Percentiles rank a stretch among this genome's conserved stretches.
Evolutionary conservation across 495 filamentous ascomycete genomes (phyloP).

Genomic region (Penicillium malachiteum): DNA sequence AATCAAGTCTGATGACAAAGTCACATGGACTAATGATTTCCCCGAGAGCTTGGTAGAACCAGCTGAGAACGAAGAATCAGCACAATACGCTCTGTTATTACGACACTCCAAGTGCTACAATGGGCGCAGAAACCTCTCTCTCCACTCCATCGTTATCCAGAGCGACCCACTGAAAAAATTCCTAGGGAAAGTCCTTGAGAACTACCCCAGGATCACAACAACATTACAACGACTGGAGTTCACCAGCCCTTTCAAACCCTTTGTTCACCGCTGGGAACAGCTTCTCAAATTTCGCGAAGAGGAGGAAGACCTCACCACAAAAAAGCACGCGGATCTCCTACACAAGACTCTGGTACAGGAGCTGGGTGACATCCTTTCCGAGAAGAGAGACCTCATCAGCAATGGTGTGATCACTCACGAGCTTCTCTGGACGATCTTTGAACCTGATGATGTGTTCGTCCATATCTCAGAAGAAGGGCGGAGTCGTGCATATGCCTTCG

Average conservation of each 20-base stretch:
- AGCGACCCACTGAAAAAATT: constrained; percentile 60
- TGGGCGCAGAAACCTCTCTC: constrained; percentile 57
- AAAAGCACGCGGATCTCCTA: constrained; percentile 58
- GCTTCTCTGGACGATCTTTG: constrained; percentile 56
- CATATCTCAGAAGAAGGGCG: constrained; percentile 34
- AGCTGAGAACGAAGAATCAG: constrained; percentile 51
- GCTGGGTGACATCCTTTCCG: constrained; percentile 54
- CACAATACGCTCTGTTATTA: constrained; percentile 53
- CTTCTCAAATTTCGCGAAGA: constrained; percentile 48
- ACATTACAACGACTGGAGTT: constrained; percentile 60
- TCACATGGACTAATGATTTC: constrained; percentile 34
- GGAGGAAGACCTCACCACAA: constrained; percentile 47
- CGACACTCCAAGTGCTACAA: constrained; percentile 57
- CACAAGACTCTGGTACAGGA: constrained; percentile 56
- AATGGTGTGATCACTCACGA: constrained; percentile 61
- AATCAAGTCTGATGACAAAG: constrained; percentile 22
- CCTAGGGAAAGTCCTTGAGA: constrained; percentile 53
- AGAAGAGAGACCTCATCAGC: constrained; percentile 54
- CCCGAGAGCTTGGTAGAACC: constrained; percentile 48
- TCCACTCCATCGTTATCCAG: constrained; percentile 65
- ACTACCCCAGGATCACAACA: constrained; percentile 64
- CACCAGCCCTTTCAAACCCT: constrained; percentile 56
- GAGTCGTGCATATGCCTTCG: constrained; percentile 38
- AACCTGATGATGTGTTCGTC: constrained; percentile 46
- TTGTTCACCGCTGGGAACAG: constrained; percentile 66